phyloP scores from a whole-genome alignment of 2,329 filamentous ascomycete species.

The Aurifilum marmelostoma region DNA sequence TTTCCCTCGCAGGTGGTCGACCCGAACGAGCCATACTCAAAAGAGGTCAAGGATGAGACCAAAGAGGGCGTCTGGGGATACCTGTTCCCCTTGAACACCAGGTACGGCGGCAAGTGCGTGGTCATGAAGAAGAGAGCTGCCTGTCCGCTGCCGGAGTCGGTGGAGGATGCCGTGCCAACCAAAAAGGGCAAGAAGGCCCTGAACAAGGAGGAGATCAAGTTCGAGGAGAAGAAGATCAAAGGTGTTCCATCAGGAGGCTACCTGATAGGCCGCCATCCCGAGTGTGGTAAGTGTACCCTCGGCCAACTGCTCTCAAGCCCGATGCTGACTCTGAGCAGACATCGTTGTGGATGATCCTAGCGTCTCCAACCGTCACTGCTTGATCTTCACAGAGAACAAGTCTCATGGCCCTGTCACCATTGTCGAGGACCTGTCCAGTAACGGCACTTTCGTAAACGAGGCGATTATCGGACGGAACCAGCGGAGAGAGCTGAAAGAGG shows the following conservation, averaged over 20 bases:
- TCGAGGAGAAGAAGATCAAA: slow-evolving; percentile 64
- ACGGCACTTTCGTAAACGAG: slow-evolving; percentile 96
- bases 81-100: slow-evolving; percentile 77
- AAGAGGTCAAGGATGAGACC: slow-evolving; percentile 83
- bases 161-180: slow-evolving; percentile 45
- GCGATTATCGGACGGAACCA: slow-evolving; percentile 90
- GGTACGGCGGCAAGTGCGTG: slow-evolving; percentile 65
- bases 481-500: slow-evolving; percentile 82
- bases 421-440: slow-evolving; percentile 90
- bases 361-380: slow-evolving; percentile 83
- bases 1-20: slow-evolving; percentile 71
- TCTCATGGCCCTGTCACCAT: slow-evolving; percentile 63
- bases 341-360: slow-evolving; percentile 75
- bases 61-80: slow-evolving; percentile 95
- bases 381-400: slow-evolving; percentile 44
- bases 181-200: slow-evolving; percentile 51
- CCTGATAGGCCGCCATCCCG: slow-evolving; percentile 87
- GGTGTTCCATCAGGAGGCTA: slow-evolving; percentile 78
- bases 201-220: slow-evolving; percentile 60
- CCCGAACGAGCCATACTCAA: slow-evolving; percentile 70
- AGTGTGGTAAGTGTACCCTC: slow-evolving; percentile 72
- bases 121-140: slow-evolving; percentile 75
- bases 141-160: slow-evolving; percentile 63
- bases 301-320: slow-evolving; percentile 5
- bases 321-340: slow-evolving; percentile 50